Conservation (phyloP, 768 basidiomycete species). For the Holtermanniella nyarrowii region DNA sequence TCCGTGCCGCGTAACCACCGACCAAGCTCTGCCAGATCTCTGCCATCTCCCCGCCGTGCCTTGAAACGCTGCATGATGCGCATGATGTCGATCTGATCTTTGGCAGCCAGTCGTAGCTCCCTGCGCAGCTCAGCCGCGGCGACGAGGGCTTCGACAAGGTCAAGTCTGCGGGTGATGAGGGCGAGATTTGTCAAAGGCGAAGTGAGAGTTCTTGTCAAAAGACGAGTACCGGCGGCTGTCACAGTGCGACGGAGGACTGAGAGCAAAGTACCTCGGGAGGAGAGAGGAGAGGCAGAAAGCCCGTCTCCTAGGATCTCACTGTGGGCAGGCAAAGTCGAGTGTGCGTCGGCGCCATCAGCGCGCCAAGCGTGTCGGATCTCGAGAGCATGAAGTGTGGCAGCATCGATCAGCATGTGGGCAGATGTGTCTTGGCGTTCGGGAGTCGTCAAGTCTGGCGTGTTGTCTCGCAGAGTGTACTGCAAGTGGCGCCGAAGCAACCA, state of each 20-base stretch:
- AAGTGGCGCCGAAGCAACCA: conserved; percentile 28
- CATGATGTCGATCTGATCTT: conserved; percentile 27
- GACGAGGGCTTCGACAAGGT: conserved; percentile 32
- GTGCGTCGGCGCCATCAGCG: conserved; percentile 11
- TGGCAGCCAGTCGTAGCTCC: conserved; percentile 26
- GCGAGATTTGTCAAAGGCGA: conserved; percentile 29
- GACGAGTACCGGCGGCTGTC: conserved; percentile 32
- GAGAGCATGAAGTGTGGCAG: conserved; percentile 36
- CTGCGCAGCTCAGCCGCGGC: conserved; percentile 21
- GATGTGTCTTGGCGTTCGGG: conserved; percentile 20
- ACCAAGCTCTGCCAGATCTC: conserved; percentile 33
- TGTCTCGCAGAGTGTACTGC: conserved; percentile 31
- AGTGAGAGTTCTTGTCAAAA: conserved; percentile 32
- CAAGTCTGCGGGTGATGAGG: conserved; percentile 22
- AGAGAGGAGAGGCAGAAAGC: conserved; percentile 15
- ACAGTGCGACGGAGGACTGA: conserved; percentile 31
- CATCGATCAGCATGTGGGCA: conserved; percentile 37
- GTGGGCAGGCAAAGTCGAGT: background rate
- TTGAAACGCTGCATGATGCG: conserved; percentile 34
- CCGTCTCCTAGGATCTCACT: conserved; percentile 4
- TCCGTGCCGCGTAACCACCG: conserved; percentile 22
- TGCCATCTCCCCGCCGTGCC: conserved; percentile 18
- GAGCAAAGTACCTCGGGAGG: conserved; percentile 32
- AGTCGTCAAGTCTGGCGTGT: conserved; percentile 21
- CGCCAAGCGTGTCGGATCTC: conserved; percentile 37